phyloP scores from a whole-genome alignment of 192 early-diverging fungal species.

The Backusella circina region DNA sequence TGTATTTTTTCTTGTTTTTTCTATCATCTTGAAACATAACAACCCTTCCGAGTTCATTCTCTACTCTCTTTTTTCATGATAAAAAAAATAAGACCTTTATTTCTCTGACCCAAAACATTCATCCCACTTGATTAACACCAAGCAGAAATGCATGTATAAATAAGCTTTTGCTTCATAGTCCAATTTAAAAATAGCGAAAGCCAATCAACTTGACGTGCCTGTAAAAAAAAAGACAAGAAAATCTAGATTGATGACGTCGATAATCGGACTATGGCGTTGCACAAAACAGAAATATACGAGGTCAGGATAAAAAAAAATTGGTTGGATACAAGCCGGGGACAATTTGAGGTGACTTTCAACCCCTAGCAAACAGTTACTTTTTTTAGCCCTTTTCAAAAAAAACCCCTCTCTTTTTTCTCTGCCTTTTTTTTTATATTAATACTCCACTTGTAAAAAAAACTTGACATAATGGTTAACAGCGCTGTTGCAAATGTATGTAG shows the following conservation, averaged over 20 bases:
- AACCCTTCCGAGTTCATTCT: too few relatives aligned
- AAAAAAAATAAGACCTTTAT: too few relatives aligned
- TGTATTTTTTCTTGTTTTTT: too few relatives aligned
- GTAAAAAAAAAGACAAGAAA: background rate
- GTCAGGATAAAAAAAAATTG: background rate
- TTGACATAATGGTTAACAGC: constrained; percentile 12
- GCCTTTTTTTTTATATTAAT: constrained; percentile 1
- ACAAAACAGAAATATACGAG: background rate
- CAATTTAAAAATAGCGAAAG: background rate
- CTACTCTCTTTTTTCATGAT: too few relatives aligned
- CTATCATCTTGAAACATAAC: too few relatives aligned
- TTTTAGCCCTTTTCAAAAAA: background rate
- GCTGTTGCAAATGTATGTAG: constrained; percentile 14
- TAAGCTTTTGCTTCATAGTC: too few relatives aligned
- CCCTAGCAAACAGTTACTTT: background rate
- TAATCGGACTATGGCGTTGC: background rate
- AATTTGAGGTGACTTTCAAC: background rate
- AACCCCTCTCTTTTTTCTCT: background rate
- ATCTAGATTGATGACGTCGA: background rate
- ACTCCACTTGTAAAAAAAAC: constrained; percentile 2
- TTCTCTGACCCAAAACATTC: background rate
- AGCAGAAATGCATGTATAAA: background rate
- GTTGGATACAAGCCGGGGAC: background rate
- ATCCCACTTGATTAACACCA: background rate
- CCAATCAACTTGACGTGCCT: background rate